A percentile compares a stretch with the other conserved stretches of the same genome.
phyloP scores from a whole-genome alignment of 164 flowering plant species.

The Chloranthus sessilifolius region DNA sequence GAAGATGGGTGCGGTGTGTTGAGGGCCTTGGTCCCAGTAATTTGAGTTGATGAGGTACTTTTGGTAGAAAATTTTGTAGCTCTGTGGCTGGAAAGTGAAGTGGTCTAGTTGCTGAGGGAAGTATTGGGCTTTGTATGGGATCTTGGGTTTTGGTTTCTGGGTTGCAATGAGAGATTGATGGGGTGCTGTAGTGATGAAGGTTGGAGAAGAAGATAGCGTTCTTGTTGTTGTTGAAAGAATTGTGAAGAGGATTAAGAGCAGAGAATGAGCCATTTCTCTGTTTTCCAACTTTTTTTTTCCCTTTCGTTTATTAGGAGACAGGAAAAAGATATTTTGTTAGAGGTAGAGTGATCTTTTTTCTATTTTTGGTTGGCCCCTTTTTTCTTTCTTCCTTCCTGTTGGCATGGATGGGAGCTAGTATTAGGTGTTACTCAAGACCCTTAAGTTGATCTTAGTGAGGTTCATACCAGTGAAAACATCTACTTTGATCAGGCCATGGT shows the following conservation, averaged over 20 bases:
- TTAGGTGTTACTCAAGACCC: no score
- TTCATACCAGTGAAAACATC: no score
- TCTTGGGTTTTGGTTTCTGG: slow-evolving; percentile 18
- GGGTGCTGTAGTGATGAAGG: slow-evolving; percentile 15
- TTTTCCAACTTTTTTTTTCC: no score
- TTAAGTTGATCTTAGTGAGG: no score
- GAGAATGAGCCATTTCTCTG: slow-evolving; percentile 13
- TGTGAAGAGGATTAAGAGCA: slow-evolving; percentile 16
- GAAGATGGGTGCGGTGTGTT: slow-evolving; percentile 35
- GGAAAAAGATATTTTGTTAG: background rate
- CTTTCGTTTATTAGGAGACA: no score
- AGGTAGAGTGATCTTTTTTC: no score
- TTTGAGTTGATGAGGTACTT: slow-evolving; percentile 42
- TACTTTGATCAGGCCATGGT: no score
- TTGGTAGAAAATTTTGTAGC: slow-evolving; percentile 44
- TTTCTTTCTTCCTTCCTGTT: no score
- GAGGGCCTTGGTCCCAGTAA: slow-evolving; percentile 26
- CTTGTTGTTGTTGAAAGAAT: slow-evolving; percentile 3
- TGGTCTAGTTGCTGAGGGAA: slow-evolving; percentile 51
- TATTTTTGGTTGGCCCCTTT: no score
- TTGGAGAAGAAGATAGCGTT: slow-evolving; percentile 15
- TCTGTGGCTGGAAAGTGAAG: slow-evolving; percentile 40
- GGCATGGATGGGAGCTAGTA: no score
- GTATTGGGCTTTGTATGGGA: slow-evolving; percentile 32
- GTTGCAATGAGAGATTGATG: slow-evolving; percentile 14